Base-by-base conservation (phyloP, 1,139 yeast genomes). In the Lodderomyces orthopsilosis region DNA sequence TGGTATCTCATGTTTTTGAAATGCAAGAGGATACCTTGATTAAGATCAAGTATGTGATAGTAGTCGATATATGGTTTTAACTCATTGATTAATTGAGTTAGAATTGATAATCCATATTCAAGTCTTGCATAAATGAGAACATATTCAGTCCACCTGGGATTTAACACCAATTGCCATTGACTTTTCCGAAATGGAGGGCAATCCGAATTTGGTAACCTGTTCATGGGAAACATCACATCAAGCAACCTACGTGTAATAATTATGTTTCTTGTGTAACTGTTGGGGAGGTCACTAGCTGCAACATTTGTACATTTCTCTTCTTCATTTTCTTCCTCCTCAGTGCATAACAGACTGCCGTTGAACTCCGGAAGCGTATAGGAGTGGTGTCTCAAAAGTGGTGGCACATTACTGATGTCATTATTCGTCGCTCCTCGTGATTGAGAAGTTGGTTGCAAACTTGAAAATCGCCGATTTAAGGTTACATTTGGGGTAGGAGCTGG, bases 21-120 rank as follows among this genome's bases (percentile, higher is more conserved):
- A 35, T 44, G 49, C 14, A 44, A n/a, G 15, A 46, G 33, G 5
- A 46, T 37, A 2, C 44, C 49, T 18, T 28, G 24, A 19, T 21
- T 19, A 7, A 5, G 12, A 12, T 17, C 14, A 7, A 35, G 17
- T 4, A 35, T 17, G 13, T 46, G 50, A 27, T n/a, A 19, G 32
- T 40, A 45, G 32, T 46, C 43, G 7, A 38, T 33, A 21, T 35
- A 27, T 6, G 34, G 22, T 15, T 35, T 18, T 6, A 42, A 22
- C 9, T 42, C 44, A 2, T 22, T 19, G 12, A 17, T 30, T 34
- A 42, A 15, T 19, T 38, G 38, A 9, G 23, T 15, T 10, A 42
- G 13, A 6, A 42, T 26, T 9, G 26, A 24, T 6, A 19, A 7
- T 5, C 44, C 41, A 34, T 30, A 30, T 15, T 15, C 34, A 12